Conservation (phyloP, 495 filamentous ascomycete genomes). For the Echria macrotheca region DNA sequence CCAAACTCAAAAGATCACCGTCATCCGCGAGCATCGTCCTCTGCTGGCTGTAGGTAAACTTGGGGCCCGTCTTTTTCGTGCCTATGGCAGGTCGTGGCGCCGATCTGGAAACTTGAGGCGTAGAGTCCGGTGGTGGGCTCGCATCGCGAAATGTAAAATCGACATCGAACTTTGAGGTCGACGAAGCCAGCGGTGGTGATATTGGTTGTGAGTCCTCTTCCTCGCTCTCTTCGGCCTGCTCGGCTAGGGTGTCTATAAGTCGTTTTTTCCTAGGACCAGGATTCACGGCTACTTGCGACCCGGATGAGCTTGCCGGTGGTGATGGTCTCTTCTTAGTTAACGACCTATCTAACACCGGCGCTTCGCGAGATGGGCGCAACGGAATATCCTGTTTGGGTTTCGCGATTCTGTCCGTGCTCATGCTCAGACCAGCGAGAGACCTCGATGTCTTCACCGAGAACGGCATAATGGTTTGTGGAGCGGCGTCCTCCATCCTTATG, state of each 20-base stretch:
- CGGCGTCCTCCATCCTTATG: slow-evolving; percentile 16
- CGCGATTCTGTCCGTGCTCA: slow-evolving; percentile 12
- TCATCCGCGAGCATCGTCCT: slow-evolving; percentile 44
- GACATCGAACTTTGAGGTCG: no score
- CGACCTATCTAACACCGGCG: slow-evolving; percentile 5
- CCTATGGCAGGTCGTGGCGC: slow-evolving; percentile 13
- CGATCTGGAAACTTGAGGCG: background rate
- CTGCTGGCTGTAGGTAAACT: slow-evolving; percentile 46
- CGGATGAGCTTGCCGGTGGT: slow-evolving; percentile 1
- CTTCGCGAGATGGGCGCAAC: slow-evolving; percentile 30
- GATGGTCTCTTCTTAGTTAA: slow-evolving; percentile 12
- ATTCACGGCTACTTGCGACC: background rate
- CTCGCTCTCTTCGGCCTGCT: slow-evolving; percentile 32
- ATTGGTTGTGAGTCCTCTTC: slow-evolving; percentile 9
- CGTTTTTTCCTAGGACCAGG: slow-evolving; percentile 36
- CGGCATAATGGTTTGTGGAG: slow-evolving; percentile 11
- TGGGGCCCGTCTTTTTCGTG: slow-evolving; percentile 26
- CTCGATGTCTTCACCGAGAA: slow-evolving; percentile 27
- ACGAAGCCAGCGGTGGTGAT: no score
- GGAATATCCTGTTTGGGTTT: slow-evolving; percentile 31
- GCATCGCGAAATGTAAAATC: slow-evolving; percentile 9
- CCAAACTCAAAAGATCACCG: slow-evolving; percentile 26
- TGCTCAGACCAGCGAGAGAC: slow-evolving; percentile 21
- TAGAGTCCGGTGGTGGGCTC: slow-evolving; percentile 13
- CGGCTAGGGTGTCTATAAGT: slow-evolving; percentile 51